A percentile compares a stretch with the other conserved stretches of the same genome.
Evolutionary conservation across 805 yeast genomes (phyloP).

Genomic region (Ogataea trehalophila): DNA sequence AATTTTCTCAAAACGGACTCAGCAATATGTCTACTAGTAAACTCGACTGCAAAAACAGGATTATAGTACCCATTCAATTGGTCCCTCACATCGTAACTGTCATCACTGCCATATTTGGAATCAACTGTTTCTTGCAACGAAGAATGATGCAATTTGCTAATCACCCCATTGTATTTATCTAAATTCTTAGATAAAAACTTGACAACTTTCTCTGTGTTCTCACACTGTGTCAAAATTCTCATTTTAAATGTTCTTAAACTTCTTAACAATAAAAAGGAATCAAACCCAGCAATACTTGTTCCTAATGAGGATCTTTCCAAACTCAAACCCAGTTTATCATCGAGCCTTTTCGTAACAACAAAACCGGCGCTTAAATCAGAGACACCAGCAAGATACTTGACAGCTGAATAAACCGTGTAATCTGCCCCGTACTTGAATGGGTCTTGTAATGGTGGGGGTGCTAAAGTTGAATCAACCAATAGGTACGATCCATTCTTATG

Average conservation of each 20-base stretch:
- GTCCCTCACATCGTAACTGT: constrained; percentile 30
- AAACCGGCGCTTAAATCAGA: constrained; percentile 51
- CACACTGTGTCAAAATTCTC: constrained; percentile 43
- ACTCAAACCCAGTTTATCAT: constrained; percentile 31
- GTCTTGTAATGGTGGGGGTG: constrained; percentile 52
- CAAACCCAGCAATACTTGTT: constrained; percentile 48
- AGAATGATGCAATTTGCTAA: constrained; percentile 37
- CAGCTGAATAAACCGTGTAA: constrained; percentile 49
- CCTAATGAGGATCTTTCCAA: constrained; percentile 42
- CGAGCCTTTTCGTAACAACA: constrained; percentile 36
- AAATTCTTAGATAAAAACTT: constrained; percentile 33
- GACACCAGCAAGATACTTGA: constrained; percentile 53
- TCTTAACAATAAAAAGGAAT: constrained; percentile 42
- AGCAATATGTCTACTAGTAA: constrained; percentile 34
- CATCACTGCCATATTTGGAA: constrained; percentile 5
- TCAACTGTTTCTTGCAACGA: constrained; percentile 34
- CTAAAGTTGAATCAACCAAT: constrained; percentile 50
- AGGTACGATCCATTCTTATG: constrained; percentile 40
- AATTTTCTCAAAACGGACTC: constrained; percentile 38
- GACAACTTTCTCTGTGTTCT: constrained; percentile 39
- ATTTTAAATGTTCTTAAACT: constrained; percentile 48
- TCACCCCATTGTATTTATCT: constrained; percentile 28
- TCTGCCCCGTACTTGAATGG: constrained; percentile 51
- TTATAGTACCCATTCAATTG: constrained; percentile 41
- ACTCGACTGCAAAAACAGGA: constrained; percentile 44